Base-by-base conservation (phyloP, 192 early-diverging fungal genomes). In the Rhizoclosmatium sp. region DNA sequence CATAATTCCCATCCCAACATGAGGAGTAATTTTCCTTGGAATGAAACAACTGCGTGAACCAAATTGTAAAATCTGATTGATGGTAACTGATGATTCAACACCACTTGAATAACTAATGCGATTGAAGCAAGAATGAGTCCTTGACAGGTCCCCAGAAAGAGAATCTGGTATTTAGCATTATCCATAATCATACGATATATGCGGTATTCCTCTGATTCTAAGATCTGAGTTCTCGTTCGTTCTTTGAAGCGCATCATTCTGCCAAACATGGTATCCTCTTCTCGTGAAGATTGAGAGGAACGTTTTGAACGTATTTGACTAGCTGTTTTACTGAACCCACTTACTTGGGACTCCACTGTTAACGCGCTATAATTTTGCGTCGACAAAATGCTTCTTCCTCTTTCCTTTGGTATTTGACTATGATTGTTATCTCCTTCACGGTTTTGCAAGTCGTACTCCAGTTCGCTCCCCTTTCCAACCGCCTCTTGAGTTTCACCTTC, bases 31-130 rank as follows among this genome's bases (percentile, higher is more conserved):
- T 72, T 72, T 21, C 70, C 70, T 16, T 47, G 70, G 31, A 47
- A 58, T 31, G 42, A 31, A 19, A 72, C 19, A 59, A 56, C 41
- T 58, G 70, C 70, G 40, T 72, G 70, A 14, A 72, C 41, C 9
- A 72, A 41, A 40, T 72, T 72, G 54, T 72, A 72, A 54, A 58
- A 72, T 12, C 40, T 5, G 51, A 72, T 72, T 49, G 31, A 31
- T 51, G 21, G 54, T 12, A 49, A 59, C 9, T 58, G 10, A 12
- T 16, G 10, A 14, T 59, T 41, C n/a, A 72, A 41, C 16, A 72
- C 39, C 5, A 72, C 19, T 47, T 72, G 49, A 16, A 72, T 40
- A 58, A 72, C 70, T 23, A 72, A 31, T 14, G 58, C 12, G 47
- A 72, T 72, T 7, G 47, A 31, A 5, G 9, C 70, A 58, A 72